phyloP scores from a whole-genome alignment of 257 asterid species.

The Fraxinus cuspidata region DNA sequence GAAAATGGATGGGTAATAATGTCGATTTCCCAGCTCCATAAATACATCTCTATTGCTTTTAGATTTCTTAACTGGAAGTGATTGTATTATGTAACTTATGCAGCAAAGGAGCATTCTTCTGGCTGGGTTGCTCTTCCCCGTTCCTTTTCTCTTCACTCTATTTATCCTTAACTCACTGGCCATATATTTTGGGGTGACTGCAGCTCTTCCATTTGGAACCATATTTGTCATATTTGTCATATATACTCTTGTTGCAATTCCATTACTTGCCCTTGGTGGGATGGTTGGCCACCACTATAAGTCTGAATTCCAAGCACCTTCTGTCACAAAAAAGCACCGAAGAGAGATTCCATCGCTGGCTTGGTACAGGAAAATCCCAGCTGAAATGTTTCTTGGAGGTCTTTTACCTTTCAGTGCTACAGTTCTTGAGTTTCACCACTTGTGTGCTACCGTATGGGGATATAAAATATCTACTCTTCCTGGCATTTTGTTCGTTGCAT shows the following conservation, averaged over 20 bases:
- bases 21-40: constrained; percentile 7
- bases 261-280: constrained; percentile 65
- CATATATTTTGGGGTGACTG: constrained; percentile 50
- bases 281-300: constrained; percentile 53
- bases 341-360: constrained; percentile 54
- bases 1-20: constrained; percentile 72
- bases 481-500: constrained; percentile 51
- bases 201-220: constrained; percentile 73
- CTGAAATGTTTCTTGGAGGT: constrained; percentile 81
- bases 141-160: constrained; percentile 48
- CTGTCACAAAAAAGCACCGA: constrained; percentile 47
- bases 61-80: constrained; percentile 5
- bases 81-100: constrained; percentile 21
- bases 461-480: constrained; percentile 60
- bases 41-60: constrained; percentile 13
- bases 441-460: constrained; percentile 83
- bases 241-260: constrained; percentile 57
- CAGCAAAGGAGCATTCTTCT: constrained; percentile 57
- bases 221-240: constrained; percentile 47
- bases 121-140: constrained; percentile 55
- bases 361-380: constrained; percentile 69
- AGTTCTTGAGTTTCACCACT: constrained; percentile 66
- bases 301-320: constrained; percentile 49
- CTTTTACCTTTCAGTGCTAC: constrained; percentile 82
- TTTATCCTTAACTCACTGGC: constrained; percentile 63